A percentile compares a stretch with the other conserved stretches of the same genome.
phyloP scores from a whole-genome alignment of 2,329 filamentous ascomycete species.

The Scedosporium minutisporum region DNA sequence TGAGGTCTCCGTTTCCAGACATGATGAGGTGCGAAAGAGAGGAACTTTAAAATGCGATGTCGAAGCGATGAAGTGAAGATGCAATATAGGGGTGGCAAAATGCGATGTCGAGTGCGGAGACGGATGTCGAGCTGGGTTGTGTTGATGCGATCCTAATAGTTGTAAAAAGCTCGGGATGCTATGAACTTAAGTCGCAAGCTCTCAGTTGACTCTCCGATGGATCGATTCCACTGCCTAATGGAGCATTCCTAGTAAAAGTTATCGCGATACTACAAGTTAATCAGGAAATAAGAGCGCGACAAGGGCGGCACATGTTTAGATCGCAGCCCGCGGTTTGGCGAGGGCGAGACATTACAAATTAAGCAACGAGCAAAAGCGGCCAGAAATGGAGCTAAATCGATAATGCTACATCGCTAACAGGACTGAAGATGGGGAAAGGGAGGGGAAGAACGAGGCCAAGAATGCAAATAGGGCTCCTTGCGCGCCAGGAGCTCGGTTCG shows the following conservation, averaged over 20 bases:
- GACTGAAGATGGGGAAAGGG: neutral
- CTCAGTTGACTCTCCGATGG: too few relatives aligned
- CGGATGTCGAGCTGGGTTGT: too few relatives aligned
- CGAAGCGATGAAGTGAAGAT: neutral
- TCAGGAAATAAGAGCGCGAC: too few relatives aligned
- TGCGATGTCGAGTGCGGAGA: too few relatives aligned
- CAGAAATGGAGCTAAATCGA: neutral
- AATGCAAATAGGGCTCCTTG: conserved; percentile 7
- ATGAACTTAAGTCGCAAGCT: too few relatives aligned
- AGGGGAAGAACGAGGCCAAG: conserved; percentile 7
- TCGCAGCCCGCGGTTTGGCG: neutral
- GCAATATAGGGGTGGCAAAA: neutral
- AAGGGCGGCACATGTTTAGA: too few relatives aligned
- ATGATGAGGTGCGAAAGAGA: neutral
- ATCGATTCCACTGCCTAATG: too few relatives aligned
- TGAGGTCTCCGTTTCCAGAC: neutral
- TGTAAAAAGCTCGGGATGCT: too few relatives aligned
- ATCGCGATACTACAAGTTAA: too few relatives aligned
- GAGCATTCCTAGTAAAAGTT: too few relatives aligned
- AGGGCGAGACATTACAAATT: neutral
- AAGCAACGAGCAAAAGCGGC: neutral
- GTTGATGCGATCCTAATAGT: too few relatives aligned
- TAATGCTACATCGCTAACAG: neutral
- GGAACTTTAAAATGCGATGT: neutral
- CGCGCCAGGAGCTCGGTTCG: neutral